These are phyloP conservation scores for Trichoderma simmonsii DNA, from an alignment of 2,329 filamentous ascomycete genomes.

Conservation along the genomic window DNA sequence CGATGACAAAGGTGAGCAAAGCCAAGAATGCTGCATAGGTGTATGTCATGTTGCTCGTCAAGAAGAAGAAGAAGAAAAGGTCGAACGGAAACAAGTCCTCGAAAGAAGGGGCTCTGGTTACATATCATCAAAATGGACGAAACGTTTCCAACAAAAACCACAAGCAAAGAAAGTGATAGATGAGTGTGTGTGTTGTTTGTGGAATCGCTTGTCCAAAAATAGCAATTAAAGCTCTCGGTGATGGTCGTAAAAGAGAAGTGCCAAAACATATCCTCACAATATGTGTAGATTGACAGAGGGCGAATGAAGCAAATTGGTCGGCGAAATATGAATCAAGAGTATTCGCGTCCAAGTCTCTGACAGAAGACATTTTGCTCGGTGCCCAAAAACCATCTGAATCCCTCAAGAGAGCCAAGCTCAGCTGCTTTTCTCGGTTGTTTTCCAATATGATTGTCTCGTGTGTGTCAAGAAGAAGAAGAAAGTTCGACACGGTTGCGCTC, in stretches of 20 bases:
- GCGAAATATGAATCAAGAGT: background rate
- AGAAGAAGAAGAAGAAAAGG: background rate
- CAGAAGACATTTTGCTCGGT: conserved; percentile 3
- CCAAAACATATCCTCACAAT: conserved; percentile 13
- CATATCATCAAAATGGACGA: conserved; percentile 5
- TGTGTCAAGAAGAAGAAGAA: background rate
- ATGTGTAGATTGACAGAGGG: background rate
- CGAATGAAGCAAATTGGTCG: background rate
- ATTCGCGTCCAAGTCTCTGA: conserved; percentile 11
- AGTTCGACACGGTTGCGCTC: conserved; percentile 5
- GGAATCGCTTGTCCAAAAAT: conserved; percentile 4
- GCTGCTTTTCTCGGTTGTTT: background rate
- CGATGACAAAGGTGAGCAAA: background rate
- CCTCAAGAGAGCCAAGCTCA: conserved; percentile 9
- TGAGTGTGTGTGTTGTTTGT: background rate
- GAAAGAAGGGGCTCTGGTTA: background rate
- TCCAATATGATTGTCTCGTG: conserved; percentile 1
- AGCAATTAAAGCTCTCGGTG: background rate
- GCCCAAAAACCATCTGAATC: conserved; percentile 11
- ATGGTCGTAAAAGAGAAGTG: background rate
- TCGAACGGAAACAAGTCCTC: background rate
- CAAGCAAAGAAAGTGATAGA: background rate
- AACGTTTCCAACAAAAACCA: background rate
- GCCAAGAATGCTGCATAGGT: background rate
- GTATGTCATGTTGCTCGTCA: background rate